Evolutionary conservation across 805 yeast species (phyloP).

Genomic region (Wickerhamomyces chaumierensis): DNA sequence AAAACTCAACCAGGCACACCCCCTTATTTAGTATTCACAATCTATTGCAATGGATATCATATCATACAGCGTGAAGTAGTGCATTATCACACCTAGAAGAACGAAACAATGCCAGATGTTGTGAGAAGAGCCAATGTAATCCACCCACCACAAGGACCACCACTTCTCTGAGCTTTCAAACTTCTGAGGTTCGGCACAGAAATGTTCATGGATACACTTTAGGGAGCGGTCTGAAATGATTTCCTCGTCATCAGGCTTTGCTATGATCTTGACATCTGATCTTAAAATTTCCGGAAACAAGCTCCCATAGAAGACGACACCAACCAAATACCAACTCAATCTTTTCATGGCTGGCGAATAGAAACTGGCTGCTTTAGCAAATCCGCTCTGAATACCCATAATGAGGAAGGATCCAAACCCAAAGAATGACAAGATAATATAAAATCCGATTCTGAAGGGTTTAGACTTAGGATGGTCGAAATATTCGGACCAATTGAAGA

Average conservation of each 20-base stretch:
- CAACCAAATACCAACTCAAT: conserved; percentile 62
- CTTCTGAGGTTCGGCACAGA: conserved; percentile 28
- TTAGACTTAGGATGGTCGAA: conserved; percentile 85
- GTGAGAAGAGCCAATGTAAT: conserved; percentile 66
- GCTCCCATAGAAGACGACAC: conserved; percentile 81
- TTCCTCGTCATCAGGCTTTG: conserved; percentile 26
- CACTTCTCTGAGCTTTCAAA: conserved; percentile 26
- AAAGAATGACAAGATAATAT: conserved; percentile 62
- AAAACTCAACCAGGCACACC: no score
- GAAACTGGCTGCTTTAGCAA: conserved; percentile 36
- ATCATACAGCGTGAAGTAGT: conserved; percentile 66
- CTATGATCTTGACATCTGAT: conserved; percentile 50
- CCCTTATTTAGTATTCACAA: no score
- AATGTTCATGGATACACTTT: conserved; percentile 24
- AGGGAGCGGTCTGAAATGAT: conserved; percentile 21
- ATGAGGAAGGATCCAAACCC: conserved; percentile 61
- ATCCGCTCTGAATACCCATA: conserved; percentile 44
- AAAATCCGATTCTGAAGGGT: conserved; percentile 68
- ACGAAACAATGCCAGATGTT: conserved; percentile 93
- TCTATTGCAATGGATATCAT: conserved; percentile 32
- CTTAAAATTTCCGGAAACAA: conserved; percentile 86
- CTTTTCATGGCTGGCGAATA: conserved; percentile 65
- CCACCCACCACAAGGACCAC: conserved; percentile 73
- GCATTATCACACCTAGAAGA: conserved; percentile 80
- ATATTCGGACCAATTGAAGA: conserved; percentile 83